Evolutionary conservation across 148 eudicot genomes (phyloP).

Genomic region (Polygonum maritimum): DNA sequence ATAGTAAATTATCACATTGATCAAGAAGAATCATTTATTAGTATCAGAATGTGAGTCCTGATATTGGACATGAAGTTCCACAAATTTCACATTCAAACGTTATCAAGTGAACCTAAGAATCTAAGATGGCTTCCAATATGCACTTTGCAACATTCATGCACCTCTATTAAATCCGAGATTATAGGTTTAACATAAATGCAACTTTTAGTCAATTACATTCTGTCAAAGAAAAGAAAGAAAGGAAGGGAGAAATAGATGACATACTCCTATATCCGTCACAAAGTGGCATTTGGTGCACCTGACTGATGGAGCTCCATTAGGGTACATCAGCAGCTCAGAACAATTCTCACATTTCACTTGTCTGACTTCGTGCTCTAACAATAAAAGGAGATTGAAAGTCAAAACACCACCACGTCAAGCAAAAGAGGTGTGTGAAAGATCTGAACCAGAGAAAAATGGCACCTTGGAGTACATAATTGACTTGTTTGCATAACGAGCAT

Average conservation of each 20-base stretch:
- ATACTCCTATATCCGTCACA: constrained; percentile 70
- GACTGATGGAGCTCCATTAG: constrained; percentile 65
- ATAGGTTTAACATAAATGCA: background rate
- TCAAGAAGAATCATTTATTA: background rate
- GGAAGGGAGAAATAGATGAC: constrained; percentile 13
- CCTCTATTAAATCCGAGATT: background rate
- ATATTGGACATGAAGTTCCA: background rate
- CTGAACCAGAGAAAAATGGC: background rate
- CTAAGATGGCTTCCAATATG: background rate
- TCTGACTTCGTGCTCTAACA: constrained; percentile 79
- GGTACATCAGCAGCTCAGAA: constrained; percentile 81
- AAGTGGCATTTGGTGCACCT: constrained; percentile 65
- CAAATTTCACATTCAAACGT: background rate
- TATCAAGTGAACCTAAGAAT: background rate
- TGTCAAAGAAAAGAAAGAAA: background rate
- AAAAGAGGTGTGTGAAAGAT: background rate
- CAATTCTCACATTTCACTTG: constrained; percentile 86
- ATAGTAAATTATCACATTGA: background rate
- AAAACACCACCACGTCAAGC: background rate
- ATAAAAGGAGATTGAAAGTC: background rate
- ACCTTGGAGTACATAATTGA: constrained; percentile 13
- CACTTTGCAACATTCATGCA: background rate
- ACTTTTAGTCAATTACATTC: background rate
- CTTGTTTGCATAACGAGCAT: constrained; percentile 10
- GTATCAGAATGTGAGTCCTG: background rate